Evolutionary conservation across 192 early-diverging fungal species (phyloP), one percentile per base, ranked within the genome.

Genomic region (Entophlyctis helioformis): DNA sequence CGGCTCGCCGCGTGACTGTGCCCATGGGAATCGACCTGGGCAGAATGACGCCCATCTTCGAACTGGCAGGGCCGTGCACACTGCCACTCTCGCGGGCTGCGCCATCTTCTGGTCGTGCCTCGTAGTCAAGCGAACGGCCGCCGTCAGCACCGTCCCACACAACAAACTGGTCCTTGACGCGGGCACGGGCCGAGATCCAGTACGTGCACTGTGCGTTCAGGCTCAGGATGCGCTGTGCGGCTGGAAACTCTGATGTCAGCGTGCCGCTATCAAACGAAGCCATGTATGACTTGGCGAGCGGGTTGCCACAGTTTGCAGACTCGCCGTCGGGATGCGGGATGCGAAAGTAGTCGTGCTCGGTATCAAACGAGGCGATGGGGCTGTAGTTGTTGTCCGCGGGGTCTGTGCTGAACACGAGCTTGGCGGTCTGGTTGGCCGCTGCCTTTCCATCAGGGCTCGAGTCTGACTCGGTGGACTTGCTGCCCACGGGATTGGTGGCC

Each of bases 1-100:
- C 87, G 0, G 82, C 88, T 5, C 95, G 78, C 4, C 95, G 72
- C 0, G 95, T 98, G n/a, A 96, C 72, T 0, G 95, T 95, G 20
- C 95, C 95, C 90, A 98, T 98, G 11, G 81, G 74, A 39, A 91
- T 69, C 24, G 86, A 81, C 45, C 86, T 83, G 15, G 95, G 95
- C 35, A 98, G 50, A 46, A 98, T 96, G 12, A 92, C 78, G 7
- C 87, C 86, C 41, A 61, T 13, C 51, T 51, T 2, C 44, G 52
- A 20, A n/a, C n/a, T n/a, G n/a, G n/a, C n/a, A n/a, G n/a, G n/a
- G n/a, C n/a, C n/a, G n/a, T n/a, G n/a, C n/a, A n/a, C n/a, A n/a
- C n/a, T n/a, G n/a, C n/a, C n/a, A n/a, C n/a, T n/a, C n/a, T 67
- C 45, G 3, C 51, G 37, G 26, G 29, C 8, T 5, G 34, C 32